A percentile compares a stretch with the other conserved stretches of the same genome.
phyloP scores from a whole-genome alignment of 176 grass and related monocot species.

The Carex pumila region DNA sequence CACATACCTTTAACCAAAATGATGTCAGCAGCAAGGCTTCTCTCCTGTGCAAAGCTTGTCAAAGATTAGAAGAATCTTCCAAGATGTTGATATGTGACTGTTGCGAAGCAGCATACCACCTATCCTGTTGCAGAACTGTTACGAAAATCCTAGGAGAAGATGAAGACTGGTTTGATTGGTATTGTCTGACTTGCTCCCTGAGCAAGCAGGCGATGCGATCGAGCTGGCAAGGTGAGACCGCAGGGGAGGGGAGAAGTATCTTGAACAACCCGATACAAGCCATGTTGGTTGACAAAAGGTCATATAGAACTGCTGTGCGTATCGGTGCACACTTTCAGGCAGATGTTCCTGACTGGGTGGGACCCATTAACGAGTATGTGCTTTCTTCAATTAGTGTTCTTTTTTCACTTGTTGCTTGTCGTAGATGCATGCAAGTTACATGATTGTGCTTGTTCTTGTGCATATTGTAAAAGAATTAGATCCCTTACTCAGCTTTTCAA shows the following conservation, averaged over 20 bases:
- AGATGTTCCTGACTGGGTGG: constrained; percentile 71
- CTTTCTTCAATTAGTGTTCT: constrained; percentile 16
- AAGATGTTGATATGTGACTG: constrained; percentile 89
- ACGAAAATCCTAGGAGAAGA: constrained; percentile 4
- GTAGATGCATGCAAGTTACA: constrained; percentile 18
- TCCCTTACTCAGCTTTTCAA: not conserved
- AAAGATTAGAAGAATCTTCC: constrained; percentile 30
- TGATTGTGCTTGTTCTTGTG: not conserved
- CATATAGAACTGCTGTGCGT: constrained; percentile 57
- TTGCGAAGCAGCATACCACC: constrained; percentile 87
- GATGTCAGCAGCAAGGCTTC: constrained; percentile 25
- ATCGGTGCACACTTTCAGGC: constrained; percentile 78
- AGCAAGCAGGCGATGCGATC: constrained; percentile 41
- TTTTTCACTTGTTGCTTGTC: constrained; percentile 18
- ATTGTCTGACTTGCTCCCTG: constrained; percentile 54
- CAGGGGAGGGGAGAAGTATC: constrained; percentile 4
- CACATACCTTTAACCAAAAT: constrained; percentile 19
- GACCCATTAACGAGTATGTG: constrained; percentile 45
- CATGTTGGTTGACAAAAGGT: constrained; percentile 48
- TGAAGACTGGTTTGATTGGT: constrained; percentile 44
- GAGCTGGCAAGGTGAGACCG: constrained; percentile 27
- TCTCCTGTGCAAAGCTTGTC: constrained; percentile 53
- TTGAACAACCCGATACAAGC: constrained; percentile 46
- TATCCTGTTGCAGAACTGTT: constrained; percentile 51
- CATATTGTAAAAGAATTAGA: constrained; percentile 20